phyloP scores from a whole-genome alignment of 2,329 filamentous ascomycete species.

The Amphichorda felina region DNA sequence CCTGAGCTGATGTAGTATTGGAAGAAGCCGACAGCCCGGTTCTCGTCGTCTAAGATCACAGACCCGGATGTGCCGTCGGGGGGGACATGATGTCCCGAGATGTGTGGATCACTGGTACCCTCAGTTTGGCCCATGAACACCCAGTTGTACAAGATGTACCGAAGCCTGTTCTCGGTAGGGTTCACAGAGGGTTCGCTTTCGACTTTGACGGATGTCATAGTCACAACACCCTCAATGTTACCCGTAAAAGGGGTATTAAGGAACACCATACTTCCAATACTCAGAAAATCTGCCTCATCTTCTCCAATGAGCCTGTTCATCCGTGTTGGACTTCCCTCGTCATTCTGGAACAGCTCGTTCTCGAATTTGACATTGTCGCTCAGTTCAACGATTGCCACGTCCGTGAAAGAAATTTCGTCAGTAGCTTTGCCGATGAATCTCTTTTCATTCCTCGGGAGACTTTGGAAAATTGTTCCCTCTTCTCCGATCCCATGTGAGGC shows the following conservation, averaged over 20 bases:
- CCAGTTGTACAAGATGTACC: neutral
- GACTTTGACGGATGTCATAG: neutral
- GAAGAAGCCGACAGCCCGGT: neutral
- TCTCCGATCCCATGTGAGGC: neutral
- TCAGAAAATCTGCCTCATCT: neutral
- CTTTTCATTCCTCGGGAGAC: neutral
- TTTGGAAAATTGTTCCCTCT: neutral
- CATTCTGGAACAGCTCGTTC: neutral
- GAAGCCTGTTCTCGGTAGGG: neutral
- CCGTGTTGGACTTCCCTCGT: neutral
- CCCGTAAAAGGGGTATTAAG: neutral
- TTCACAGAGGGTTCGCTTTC: neutral
- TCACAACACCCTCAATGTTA: neutral
- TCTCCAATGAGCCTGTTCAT: neutral
- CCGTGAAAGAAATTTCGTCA: neutral
- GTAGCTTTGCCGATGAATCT: neutral
- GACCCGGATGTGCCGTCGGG: neutral
- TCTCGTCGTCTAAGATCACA: neutral
- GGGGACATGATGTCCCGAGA: neutral
- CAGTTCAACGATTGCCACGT: neutral
- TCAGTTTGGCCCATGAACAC: neutral
- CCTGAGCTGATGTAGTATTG: neutral
- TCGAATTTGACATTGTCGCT: neutral
- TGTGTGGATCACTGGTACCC: neutral
- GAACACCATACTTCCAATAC: neutral